These are phyloP conservation scores for Andrographis paniculata DNA, from an alignment of 305 asterid species.

Conservation along the genomic window DNA sequence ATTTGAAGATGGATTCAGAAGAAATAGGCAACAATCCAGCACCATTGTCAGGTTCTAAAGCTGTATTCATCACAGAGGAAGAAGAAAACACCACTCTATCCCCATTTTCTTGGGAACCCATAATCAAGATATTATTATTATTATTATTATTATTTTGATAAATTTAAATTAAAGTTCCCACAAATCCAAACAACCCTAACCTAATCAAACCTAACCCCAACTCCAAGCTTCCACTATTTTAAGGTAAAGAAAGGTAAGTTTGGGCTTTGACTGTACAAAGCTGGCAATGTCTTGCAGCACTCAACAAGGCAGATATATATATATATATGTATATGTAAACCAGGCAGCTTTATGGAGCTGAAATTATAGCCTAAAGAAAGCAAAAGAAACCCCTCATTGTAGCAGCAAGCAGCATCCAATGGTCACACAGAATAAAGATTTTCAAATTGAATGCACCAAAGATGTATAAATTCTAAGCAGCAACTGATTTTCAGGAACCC, in stretches of 20 bases:
- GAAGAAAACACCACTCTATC: conserved; percentile 28
- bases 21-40: conserved; percentile 33
- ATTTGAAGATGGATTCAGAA: conserved; percentile 30
- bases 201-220: no score
- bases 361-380: conserved; percentile 42
- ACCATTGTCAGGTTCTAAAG: conserved; percentile 30
- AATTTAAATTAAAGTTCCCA: no score
- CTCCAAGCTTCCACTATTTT: conserved; percentile 14
- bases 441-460: conserved; percentile 37
- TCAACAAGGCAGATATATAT: conserved; percentile 47
- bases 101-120: conserved; percentile 45
- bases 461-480: conserved; percentile 47
- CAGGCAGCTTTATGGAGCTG: conserved; percentile 78
- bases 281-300: conserved; percentile 37
- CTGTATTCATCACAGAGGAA: background rate
- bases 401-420: no score
- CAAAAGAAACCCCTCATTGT: no score
- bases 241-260: conserved; percentile 2
- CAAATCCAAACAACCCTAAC: no score
- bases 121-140: conserved; percentile 19
- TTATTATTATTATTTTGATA: no score
- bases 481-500: conserved; percentile 42
- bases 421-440: no score
- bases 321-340: conserved; percentile 48
- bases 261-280: conserved; percentile 40